Evolutionary conservation across 768 basidiomycete species (phyloP).

Genomic region (Coprinellus micaceus): DNA sequence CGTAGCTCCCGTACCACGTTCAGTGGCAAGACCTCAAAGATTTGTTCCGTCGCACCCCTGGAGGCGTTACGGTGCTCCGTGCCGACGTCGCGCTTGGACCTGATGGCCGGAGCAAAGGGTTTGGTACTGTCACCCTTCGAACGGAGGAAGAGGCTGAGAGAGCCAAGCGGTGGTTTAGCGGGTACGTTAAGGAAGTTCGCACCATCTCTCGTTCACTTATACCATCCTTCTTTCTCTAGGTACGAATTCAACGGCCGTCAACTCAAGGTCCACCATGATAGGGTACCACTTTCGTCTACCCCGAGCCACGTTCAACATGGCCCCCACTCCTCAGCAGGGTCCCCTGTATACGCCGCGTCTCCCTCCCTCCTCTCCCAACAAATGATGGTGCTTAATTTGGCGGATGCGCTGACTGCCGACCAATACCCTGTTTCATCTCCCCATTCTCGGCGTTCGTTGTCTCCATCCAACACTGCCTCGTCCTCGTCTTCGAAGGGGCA

Average conservation of each 20-base stretch:
- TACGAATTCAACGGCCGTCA: conserved; percentile 85
- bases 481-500: background rate
- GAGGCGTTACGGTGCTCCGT: conserved; percentile 71
- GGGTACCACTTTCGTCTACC: conserved; percentile 42
- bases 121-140: conserved; percentile 87
- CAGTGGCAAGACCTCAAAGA: conserved; percentile 99
- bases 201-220: no score
- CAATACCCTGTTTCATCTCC: background rate
- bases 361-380: conserved; percentile 11
- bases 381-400: conserved; percentile 8
- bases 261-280: conserved; percentile 91
- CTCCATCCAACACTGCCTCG: background rate
- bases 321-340: conserved; percentile 1
- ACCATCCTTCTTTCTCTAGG: conserved; percentile 34
- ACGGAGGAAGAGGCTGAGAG: conserved; percentile 80
- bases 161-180: conserved; percentile 86
- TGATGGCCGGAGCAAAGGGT: conserved; percentile 87
- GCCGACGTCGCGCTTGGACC: conserved; percentile 88
- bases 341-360: background rate
- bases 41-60: conserved; percentile 64
- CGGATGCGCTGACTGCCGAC: background rate
- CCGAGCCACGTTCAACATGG: conserved; percentile 20
- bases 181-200: conserved; percentile 46
- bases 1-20: conserved; percentile 88
- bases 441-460: background rate